phyloP scores from a whole-genome alignment of 2,329 filamentous ascomycete genomes.

The Fusarium continuum region DNA sequence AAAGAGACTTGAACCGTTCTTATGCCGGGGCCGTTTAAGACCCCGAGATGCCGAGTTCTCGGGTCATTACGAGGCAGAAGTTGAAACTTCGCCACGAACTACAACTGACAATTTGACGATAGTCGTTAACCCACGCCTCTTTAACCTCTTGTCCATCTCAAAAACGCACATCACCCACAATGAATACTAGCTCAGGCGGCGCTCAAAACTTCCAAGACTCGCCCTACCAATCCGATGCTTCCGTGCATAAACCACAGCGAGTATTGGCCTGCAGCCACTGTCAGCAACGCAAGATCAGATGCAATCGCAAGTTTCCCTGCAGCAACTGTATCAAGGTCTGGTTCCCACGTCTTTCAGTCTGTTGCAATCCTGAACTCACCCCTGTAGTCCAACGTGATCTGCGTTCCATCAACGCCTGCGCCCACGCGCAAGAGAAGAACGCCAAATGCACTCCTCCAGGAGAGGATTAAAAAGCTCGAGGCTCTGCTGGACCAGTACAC shows the following conservation, averaged over 20 bases:
- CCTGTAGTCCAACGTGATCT: not conserved
- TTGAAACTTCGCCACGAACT: not conserved
- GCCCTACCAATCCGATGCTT: constrained; percentile 10
- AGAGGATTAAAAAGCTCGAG: constrained; percentile 13
- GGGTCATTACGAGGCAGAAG: not conserved
- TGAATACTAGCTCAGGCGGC: not conserved
- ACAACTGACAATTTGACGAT: not conserved
- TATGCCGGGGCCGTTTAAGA: constrained; percentile 3
- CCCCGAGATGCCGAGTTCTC: constrained; percentile 22
- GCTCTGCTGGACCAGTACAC: constrained; percentile 8
- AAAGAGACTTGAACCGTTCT: too few species aligned
- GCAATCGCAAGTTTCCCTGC: constrained; percentile 18
- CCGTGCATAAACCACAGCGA: not conserved
- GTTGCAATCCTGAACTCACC: not conserved
- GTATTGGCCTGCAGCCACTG: constrained; percentile 19
- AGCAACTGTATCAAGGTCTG: constrained; percentile 1
- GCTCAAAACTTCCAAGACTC: not conserved
- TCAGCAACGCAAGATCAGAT: constrained; percentile 21
- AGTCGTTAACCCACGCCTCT: rapidly evolving
- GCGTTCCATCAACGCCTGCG: constrained; percentile 8
- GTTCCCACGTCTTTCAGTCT: rapidly evolving
- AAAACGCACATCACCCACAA: not conserved
- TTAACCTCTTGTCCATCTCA: too few species aligned
- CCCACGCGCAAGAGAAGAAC: constrained; percentile 14
- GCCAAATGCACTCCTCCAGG: constrained; percentile 4